Percentiles rank a stretch among this genome's conserved stretches.
These are phyloP conservation scores for Pinus albicaulis DNA, from an alignment of 75 land plant species.

Conservation along the genomic window DNA sequence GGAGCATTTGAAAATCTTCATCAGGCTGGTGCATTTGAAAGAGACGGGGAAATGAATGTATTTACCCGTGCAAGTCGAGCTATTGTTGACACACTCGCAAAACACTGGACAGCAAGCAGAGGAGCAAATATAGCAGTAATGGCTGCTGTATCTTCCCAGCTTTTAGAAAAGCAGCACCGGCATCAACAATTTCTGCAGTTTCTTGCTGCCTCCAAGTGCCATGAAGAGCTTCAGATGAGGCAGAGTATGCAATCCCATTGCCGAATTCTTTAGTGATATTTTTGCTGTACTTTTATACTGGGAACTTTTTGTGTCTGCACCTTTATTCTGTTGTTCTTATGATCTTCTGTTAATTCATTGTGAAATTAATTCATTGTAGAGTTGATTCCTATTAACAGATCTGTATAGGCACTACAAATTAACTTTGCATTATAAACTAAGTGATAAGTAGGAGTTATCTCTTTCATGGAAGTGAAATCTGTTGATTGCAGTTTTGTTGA, in stretches of 20 bases:
- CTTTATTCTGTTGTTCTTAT: no score
- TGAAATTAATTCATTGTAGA: no score
- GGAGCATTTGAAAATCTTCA: constrained; percentile 74
- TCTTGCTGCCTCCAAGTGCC: constrained; percentile 90
- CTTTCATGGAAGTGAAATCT: no score
- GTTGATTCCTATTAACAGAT: no score
- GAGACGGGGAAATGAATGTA: constrained; percentile 79
- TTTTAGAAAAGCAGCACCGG: constrained; percentile 81
- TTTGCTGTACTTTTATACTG: neutral
- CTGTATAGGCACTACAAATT: no score
- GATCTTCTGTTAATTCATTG: no score
- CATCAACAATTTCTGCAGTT: constrained; percentile 93
- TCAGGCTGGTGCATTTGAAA: constrained; percentile 81
- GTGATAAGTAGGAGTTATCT: no score
- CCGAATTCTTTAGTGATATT: neutral
- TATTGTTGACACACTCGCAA: constrained; percentile 91
- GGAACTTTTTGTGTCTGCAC: neutral
- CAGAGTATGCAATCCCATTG: constrained; percentile 66
- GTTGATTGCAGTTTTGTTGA: no score
- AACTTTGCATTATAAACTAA: no score
- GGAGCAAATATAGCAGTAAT: constrained; percentile 67
- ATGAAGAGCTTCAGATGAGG: constrained; percentile 70
- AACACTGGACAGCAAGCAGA: constrained; percentile 94
- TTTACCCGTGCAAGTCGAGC: constrained; percentile 88
- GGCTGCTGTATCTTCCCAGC: constrained; percentile 79